Evolutionary conservation across 371 early-diverging fungal genomes (phyloP).

Genomic region (Ordospora pajunii): DNA sequence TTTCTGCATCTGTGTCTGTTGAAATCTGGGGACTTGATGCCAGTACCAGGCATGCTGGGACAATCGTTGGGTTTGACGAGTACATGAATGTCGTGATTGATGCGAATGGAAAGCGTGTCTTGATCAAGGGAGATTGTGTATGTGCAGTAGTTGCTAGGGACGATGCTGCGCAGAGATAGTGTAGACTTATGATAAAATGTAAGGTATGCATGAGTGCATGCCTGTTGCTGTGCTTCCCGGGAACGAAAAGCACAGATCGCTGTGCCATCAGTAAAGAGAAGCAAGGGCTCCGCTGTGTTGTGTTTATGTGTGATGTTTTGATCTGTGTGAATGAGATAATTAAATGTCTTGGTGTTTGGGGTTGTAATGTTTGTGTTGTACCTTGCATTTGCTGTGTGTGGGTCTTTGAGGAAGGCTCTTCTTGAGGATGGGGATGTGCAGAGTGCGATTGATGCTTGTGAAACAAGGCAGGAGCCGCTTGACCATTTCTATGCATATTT

Average conservation of each 20-base stretch:
- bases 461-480: background rate
- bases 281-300: background rate
- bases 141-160: background rate
- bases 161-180: too few relatives aligned
- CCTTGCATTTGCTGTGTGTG: background rate
- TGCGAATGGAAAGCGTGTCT: background rate
- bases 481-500: background rate
- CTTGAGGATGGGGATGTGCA: background rate
- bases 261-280: slow-evolving; percentile 12
- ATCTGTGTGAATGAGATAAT: background rate
- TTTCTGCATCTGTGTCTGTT: slow-evolving; percentile 1
- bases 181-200: background rate
- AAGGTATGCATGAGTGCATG: background rate
- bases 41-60: slow-evolving; percentile 2
- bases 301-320: too few relatives aligned
- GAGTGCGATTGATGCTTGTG: background rate
- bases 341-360: background rate
- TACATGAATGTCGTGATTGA: slow-evolving; percentile 40
- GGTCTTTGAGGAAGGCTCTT: background rate
- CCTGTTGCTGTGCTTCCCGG: background rate
- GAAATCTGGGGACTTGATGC: slow-evolving; percentile 21
- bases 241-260: slow-evolving; percentile 1
- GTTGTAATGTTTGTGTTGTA: slow-evolving; percentile 2
- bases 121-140: slow-evolving; percentile 44
- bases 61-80: slow-evolving; percentile 43